phyloP scores from a whole-genome alignment of 1,284 basidiomycete species.

The Exobasidium cylindrosporum region DNA sequence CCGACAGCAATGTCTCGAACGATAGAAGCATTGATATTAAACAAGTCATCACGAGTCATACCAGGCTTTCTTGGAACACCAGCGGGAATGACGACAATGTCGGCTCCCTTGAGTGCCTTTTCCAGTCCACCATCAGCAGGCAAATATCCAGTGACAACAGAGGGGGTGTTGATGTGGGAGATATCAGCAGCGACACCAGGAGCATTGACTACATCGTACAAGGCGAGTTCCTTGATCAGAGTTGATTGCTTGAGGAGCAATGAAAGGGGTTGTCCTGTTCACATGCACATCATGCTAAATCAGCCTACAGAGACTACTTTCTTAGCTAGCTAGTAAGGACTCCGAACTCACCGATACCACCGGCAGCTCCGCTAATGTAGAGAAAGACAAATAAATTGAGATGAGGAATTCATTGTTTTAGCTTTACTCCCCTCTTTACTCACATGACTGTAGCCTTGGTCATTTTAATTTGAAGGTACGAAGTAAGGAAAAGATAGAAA shows the following conservation, averaged over 20 bases:
- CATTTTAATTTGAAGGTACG: slow-evolving; percentile 23
- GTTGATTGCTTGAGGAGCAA: slow-evolving; percentile 84
- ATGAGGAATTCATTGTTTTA: no score
- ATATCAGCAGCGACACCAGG: slow-evolving; percentile 94
- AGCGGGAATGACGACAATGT: slow-evolving; percentile 92
- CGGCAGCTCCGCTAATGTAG: slow-evolving; percentile 47
- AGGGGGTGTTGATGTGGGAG: slow-evolving; percentile 71
- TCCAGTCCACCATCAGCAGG: slow-evolving; percentile 70
- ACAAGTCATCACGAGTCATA: slow-evolving; percentile 80
- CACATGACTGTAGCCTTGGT: slow-evolving; percentile 51
- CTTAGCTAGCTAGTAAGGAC: no score
- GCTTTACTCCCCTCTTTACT: no score
- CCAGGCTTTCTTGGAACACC: slow-evolving; percentile 84
- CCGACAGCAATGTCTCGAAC: slow-evolving; percentile 86
- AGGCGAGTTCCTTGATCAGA: slow-evolving; percentile 68
- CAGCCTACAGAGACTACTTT: no score
- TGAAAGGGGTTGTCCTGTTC: slow-evolving; percentile 81
- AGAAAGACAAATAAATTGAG: no score
- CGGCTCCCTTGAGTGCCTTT: slow-evolving; percentile 77
- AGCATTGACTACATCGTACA: slow-evolving; percentile 83
- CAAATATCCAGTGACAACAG: slow-evolving; percentile 55
- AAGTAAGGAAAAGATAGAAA: slow-evolving; percentile 1
- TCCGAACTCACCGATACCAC: slow-evolving; percentile 42
- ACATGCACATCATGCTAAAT: no score
- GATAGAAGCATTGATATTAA: slow-evolving; percentile 98